phyloP scores from a whole-genome alignment of 2,329 filamentous ascomycete genomes.

The Teratosphaeriaceae sp. region DNA sequence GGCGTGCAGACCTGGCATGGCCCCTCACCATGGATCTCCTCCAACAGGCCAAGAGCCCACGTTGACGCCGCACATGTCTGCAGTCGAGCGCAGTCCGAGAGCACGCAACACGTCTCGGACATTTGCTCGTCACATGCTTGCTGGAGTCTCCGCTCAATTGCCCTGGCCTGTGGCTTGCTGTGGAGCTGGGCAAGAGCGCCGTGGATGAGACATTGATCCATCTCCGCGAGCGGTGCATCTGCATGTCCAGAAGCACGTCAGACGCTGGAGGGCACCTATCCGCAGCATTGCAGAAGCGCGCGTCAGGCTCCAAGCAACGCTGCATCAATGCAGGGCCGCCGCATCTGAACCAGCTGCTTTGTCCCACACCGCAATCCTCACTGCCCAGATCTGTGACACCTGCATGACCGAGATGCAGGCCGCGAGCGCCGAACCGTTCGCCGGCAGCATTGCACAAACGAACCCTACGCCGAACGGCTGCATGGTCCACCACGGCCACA shows the following conservation, averaged over 20 bases:
- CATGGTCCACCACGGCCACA: conserved; percentile 9
- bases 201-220: no score
- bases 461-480: conserved; percentile 5
- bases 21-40: neutral
- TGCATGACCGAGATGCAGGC: conserved; percentile 11
- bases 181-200: no score
- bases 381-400: conserved; percentile 12
- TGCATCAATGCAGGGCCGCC: neutral
- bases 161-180: no score
- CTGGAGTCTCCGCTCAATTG: neutral
- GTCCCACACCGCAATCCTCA: conserved; percentile 23
- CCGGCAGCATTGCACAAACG: conserved; percentile 15
- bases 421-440: conserved; percentile 12
- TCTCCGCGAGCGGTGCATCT: no score
- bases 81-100: neutral
- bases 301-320: neutral
- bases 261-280: neutral
- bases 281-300: neutral
- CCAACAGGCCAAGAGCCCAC: neutral
- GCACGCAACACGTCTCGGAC: neutral
- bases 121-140: conserved; percentile 1
- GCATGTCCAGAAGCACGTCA: no score
- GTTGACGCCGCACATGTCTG: neutral
- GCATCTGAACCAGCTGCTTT: conserved; percentile 20
- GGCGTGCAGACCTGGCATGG: neutral